These are phyloP conservation scores for Orbilia brochopaga DNA, from an alignment of 2,329 filamentous ascomycete species.

Conservation along the genomic window DNA sequence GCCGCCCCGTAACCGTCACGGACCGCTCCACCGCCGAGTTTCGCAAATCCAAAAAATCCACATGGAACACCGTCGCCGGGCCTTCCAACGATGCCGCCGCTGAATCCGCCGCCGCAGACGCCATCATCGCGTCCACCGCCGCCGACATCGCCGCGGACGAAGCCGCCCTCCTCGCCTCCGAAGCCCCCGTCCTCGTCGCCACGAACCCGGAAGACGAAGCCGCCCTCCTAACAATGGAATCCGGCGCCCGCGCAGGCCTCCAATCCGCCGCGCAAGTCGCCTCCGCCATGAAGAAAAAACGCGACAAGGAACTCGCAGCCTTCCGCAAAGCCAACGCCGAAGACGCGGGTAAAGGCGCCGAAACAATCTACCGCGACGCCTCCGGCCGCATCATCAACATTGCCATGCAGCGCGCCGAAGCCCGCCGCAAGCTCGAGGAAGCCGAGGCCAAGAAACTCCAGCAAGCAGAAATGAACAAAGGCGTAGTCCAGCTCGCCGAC, in stretches of 20 bases:
- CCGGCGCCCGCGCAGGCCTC: conserved; percentile 83
- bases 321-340: conserved; percentile 60
- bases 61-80: conserved; percentile 34
- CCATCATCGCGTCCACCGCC: conserved; percentile 75
- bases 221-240: conserved; percentile 74
- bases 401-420: conserved; percentile 85
- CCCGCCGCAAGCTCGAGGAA: conserved; percentile 77
- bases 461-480: conserved; percentile 74
- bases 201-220: conserved; percentile 63
- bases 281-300: conserved; percentile 70
- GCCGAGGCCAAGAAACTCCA: conserved; percentile 69
- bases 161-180: conserved; percentile 61
- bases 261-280: conserved; percentile 82
- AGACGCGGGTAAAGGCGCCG: conserved; percentile 63
- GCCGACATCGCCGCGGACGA: conserved; percentile 67
- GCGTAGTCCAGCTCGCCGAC: conserved; percentile 80
- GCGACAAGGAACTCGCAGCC: conserved; percentile 67
- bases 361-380: conserved; percentile 94
- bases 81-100: conserved; percentile 60
- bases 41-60: conserved; percentile 37
- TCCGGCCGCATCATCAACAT: conserved; percentile 93
- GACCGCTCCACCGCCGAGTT: conserved; percentile 59
- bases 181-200: conserved; percentile 61
- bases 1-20: conserved; percentile 59
- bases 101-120: conserved; percentile 72